Conservation (phyloP, 352 stramenopile species). For the Peronospora farinosa region DNA sequence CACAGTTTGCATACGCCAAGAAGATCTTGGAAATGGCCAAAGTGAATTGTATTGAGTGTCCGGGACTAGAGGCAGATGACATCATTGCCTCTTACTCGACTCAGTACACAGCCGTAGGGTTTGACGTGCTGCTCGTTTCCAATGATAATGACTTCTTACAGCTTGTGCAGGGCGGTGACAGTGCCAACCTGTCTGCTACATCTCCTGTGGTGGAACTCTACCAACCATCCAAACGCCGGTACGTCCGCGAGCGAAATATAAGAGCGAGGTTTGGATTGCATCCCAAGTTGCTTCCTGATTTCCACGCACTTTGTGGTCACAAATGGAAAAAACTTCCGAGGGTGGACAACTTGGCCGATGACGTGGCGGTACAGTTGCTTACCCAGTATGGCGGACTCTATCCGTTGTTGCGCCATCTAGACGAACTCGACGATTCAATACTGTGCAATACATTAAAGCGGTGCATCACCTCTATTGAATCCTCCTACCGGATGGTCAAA, state of each 20-base stretch:
- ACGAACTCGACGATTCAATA: conserved; percentile 44
- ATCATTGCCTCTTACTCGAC: conserved; percentile 59
- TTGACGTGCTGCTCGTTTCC: conserved; percentile 58
- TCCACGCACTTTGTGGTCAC: conserved; percentile 58
- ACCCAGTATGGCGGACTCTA: conserved; percentile 52
- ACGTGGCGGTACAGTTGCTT: conserved; percentile 56
- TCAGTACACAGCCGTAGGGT: conserved; percentile 30
- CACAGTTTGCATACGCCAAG: conserved; percentile 43
- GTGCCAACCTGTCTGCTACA: not conserved
- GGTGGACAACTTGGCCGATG: conserved; percentile 50
- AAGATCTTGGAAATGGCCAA: conserved; percentile 20
- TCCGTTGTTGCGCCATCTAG: conserved; percentile 51
- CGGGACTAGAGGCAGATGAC: conserved; percentile 58
- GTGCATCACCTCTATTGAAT: conserved; percentile 66
- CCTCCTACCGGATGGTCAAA: conserved; percentile 70
- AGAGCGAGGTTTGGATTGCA: conserved; percentile 50
- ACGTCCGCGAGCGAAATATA: conserved; percentile 57
- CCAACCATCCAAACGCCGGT: conserved; percentile 61
- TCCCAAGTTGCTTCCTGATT: conserved; percentile 50
- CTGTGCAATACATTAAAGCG: conserved; percentile 64
- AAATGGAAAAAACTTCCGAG: conserved; percentile 61
- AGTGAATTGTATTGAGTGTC: conserved; percentile 47
- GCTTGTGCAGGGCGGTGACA: conserved; percentile 32
- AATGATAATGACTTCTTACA: conserved; percentile 74
- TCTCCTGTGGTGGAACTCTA: conserved; percentile 53